Evolutionary conservation across 163 green algal genomes (phyloP).

Genomic region (Scenedesmus sp.): DNA sequence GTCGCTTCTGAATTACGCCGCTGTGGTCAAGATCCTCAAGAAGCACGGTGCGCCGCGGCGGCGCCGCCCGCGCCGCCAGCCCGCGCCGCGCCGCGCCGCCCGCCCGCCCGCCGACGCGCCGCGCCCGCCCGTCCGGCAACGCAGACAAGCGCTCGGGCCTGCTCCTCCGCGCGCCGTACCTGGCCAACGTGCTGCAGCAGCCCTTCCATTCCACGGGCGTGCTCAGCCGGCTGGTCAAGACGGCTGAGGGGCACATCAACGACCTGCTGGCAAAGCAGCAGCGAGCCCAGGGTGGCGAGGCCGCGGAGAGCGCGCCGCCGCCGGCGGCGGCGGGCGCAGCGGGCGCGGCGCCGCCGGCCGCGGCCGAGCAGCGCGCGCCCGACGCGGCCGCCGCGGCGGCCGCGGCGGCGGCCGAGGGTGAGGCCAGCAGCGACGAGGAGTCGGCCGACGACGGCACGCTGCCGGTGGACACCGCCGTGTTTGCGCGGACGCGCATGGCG

Average conservation of each 20-base stretch:
- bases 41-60: slow-evolving; percentile 78
- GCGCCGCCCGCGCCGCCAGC: no score
- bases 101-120: no score
- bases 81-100: no score
- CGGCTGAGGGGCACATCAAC: slow-evolving; percentile 68
- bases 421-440: background rate
- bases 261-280: slow-evolving; percentile 41
- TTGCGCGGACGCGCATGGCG: slow-evolving; percentile 42
- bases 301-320: no score
- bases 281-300: no score
- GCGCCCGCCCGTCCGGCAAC: no score
- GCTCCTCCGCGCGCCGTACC: slow-evolving; percentile 76
- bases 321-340: background rate
- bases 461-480: slow-evolving; percentile 14
- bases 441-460: background rate
- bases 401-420: no score
- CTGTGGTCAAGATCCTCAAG: slow-evolving; percentile 92
- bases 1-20: slow-evolving; percentile 85
- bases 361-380: no score
- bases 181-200: slow-evolving; percentile 85
- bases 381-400: no score
- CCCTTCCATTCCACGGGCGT: slow-evolving; percentile 84
- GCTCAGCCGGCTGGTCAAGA: slow-evolving; percentile 76
- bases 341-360: no score
- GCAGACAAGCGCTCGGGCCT: slow-evolving; percentile 83